Evolutionary conservation across 805 yeast genomes (phyloP), one percentile per base, ranked within the genome.

Genomic region (Nakazawaea ernobii): DNA sequence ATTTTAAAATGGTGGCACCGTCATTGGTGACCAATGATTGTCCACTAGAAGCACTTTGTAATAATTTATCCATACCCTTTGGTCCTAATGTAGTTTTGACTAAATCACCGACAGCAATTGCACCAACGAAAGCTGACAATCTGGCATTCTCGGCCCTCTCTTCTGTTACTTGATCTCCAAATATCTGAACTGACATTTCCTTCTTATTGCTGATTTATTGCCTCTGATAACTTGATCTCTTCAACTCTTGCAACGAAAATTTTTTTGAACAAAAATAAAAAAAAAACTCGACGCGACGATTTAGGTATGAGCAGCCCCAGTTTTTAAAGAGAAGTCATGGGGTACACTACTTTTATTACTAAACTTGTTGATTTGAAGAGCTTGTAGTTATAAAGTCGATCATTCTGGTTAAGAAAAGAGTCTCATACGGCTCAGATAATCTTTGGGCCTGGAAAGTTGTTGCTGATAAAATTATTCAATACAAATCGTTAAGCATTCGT

Each of bases 141-240:
- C 99, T 90, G 46, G 99, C 99, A 68, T 92, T 91, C 68, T 94
- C 99, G 39, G 94, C 99, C 61, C 97, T 80, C 70, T 92, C 99
- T 69, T 92, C 99, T 6, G 94, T 86, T 47, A 92, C 98, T 67
- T 92, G 96, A 64, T 94, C 98, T 52, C 96, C 95, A 69, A 94
- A 89, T 62, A 92, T 91, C 58, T 91, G 92, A 52, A 91, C 96
- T 56, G 91, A 83, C 95, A 40, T 45, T 29, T 26, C 20, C 24
- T 14, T 6, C 11, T 26, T 3, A 3, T 11, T 11, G 24, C 8
- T 29, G 9, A 9, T 39, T 39, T 29, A 29, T 29, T n/a, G 15
- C 35, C 26, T 8, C 15, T 17, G 28, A 9, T n/a, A 17, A 11
- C 10, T 14, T 20, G 39, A 36, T 39, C 35, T 15, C 26, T 15